Evolutionary conservation across 2,329 filamentous ascomycete species (phyloP), one percentile per base, ranked within the genome.

Genomic region (Diaporthe longicolla): DNA sequence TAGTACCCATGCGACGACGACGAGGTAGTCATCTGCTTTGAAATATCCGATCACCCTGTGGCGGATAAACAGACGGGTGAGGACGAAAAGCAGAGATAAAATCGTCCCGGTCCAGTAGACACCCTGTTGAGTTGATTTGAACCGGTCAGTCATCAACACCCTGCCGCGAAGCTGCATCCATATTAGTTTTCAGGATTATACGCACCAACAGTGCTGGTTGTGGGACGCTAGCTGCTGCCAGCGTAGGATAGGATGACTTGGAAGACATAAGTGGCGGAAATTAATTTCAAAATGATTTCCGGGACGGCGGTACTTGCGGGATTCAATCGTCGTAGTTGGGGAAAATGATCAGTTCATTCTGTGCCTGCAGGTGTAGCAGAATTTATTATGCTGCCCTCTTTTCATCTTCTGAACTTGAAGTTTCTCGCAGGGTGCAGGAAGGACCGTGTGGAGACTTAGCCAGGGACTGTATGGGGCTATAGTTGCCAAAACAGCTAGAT

Each of bases 21-120:
- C 57, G 29, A 59, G 57, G 24, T 59, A 59, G 57, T 59, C 57
- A 26, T 59, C 57, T 15, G 57, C 35, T 26, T 40, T 40, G n/a
- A 59, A 59, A 40, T 59, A 13, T 26, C 57, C 35, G 4, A 59
- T 40, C 35, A 59, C 57, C 40, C 17, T 59, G 10, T 21, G 57
- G 35, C 57, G 57, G 57, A 40, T 59, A 15, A 40, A 59, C 3
- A 59, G n/a, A 40, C 57, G 57, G 35, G 35, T 13, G 13, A 59
- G 57, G 11, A 59, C 15, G 21, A 59, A 37, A n/a, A 59, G 6
- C 4, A 59, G 57, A 21, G 57, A 40, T 4, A 40, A 1, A 5
- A 17, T 19, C 13, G 57, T 59, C 13, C 57, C 57, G 24, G 35
- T 21, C 57, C 57, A 59, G 35, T 40, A 59, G 21, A 40, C 35